Conservation (phyloP, 208 protist species). For the Leishmania lainsoni region DNA sequence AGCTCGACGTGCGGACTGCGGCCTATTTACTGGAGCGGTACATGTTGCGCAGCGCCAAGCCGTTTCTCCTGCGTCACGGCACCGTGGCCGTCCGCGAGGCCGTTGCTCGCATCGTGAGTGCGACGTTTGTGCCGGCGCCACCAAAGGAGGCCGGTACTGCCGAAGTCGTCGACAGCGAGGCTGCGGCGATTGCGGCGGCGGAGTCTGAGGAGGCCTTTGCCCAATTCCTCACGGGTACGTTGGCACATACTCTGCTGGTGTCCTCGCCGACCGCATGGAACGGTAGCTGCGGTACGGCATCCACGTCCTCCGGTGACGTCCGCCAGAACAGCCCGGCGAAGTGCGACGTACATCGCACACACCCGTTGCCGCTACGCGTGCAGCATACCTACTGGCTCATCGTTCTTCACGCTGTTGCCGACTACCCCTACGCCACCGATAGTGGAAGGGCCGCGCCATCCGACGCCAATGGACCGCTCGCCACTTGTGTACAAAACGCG, state of each 20-base stretch:
- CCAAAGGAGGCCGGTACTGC: background rate
- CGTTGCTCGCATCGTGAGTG: slow-evolving; percentile 50
- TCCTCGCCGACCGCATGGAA: background rate
- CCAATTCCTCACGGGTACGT: slow-evolving; percentile 8
- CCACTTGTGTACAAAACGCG: slow-evolving; percentile 6
- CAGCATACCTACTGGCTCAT: slow-evolving; percentile 25
- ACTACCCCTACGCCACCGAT: background rate
- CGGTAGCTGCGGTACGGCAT: background rate
- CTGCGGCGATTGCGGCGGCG: background rate
- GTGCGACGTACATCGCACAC: background rate
- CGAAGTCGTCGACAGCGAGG: background rate
- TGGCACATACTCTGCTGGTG: slow-evolving; percentile 1
- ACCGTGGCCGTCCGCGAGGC: slow-evolving; percentile 68
- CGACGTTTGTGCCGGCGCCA: slow-evolving; percentile 5
- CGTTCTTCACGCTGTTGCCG: slow-evolving; percentile 7
- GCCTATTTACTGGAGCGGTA: slow-evolving; percentile 45
- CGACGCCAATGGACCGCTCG: slow-evolving; percentile 16
- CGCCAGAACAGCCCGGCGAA: background rate
- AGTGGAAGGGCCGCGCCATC: background rate
- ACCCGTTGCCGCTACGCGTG: background rate
- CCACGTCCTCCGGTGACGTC: background rate
- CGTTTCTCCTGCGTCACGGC: slow-evolving; percentile 46
- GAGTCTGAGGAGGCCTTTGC: slow-evolving; percentile 11
- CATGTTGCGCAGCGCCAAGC: slow-evolving; percentile 45
- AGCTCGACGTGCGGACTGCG: slow-evolving; percentile 29